Percentiles rank a stretch among this genome's conserved stretches.
These are phyloP conservation scores for Fraxinus sp. DNA, from an alignment of 305 asterid genomes.

Conservation along the genomic window DNA sequence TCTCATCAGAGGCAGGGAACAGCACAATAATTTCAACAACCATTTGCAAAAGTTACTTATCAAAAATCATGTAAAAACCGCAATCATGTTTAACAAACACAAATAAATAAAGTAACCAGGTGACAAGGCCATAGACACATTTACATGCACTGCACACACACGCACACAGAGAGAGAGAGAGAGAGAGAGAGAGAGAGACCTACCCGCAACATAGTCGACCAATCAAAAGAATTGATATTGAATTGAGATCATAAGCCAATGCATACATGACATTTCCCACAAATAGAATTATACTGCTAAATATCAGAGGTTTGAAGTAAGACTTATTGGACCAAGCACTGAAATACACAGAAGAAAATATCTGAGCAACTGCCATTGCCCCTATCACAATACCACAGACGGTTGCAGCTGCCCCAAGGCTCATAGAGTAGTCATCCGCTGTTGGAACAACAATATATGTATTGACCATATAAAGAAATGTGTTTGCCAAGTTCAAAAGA, in stretches of 20 bases:
- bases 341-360: constrained; percentile 95
- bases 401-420: constrained; percentile 97
- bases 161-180: constrained; percentile 2
- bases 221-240: constrained; percentile 67
- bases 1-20: background rate
- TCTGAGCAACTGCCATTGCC: constrained; percentile 97
- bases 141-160: constrained; percentile 1
- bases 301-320: constrained; percentile 80
- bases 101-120: background rate
- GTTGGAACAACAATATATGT: constrained; percentile 96
- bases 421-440: constrained; percentile 92
- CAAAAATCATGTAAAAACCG: background rate
- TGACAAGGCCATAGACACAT: background rate
- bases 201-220: constrained; percentile 95
- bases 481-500: constrained; percentile 82
- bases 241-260: constrained; percentile 79
- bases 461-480: constrained; percentile 95
- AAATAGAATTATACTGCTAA: constrained; percentile 83
- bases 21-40: background rate
- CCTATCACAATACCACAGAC: constrained; percentile 97
- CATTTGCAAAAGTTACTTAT: background rate
- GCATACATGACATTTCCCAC: constrained; percentile 83
- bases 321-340: constrained; percentile 99
- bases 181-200: constrained; percentile 30
- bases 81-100: background rate